These are phyloP conservation scores for Talaromyces ruber DNA, from an alignment of 495 filamentous ascomycete genomes.

Conservation along the genomic window DNA sequence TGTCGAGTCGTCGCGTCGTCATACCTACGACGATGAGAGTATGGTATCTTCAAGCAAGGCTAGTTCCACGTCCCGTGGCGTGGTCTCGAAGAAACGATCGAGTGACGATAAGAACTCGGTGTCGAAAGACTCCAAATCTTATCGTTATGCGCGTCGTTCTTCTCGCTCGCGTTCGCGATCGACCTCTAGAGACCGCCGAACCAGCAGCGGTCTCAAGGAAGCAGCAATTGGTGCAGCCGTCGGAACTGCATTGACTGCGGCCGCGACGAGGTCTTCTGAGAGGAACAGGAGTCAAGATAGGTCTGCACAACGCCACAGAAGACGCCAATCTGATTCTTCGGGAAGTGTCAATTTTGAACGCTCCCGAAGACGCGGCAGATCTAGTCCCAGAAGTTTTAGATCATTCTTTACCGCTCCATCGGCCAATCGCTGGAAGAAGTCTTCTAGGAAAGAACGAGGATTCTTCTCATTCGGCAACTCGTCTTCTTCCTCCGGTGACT, in stretches of 20 bases:
- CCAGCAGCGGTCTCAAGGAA: constrained; percentile 25
- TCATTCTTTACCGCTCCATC: constrained; percentile 44
- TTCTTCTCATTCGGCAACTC: constrained; percentile 55
- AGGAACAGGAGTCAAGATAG: constrained; percentile 18
- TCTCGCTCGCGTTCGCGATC: constrained; percentile 14
- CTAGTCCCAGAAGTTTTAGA: constrained; percentile 20
- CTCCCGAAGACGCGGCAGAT: constrained; percentile 19
- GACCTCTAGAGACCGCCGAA: constrained; percentile 26
- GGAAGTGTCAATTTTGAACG: constrained; percentile 25
- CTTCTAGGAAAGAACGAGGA: constrained; percentile 34
- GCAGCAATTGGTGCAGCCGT: constrained; percentile 38
- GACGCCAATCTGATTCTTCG: constrained; percentile 25
- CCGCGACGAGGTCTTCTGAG: constrained; percentile 16
- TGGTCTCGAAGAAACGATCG: constrained; percentile 24
- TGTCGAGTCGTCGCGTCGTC: constrained; percentile 19
- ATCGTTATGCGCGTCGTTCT: constrained; percentile 1
- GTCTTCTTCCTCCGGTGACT: constrained; percentile 51
- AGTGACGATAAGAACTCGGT: constrained; percentile 12
- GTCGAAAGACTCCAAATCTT: neutral
- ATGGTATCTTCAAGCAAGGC: constrained; percentile 26
- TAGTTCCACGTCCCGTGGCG: constrained; percentile 38
- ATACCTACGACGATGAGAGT: constrained; percentile 27
- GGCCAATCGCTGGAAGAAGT: constrained; percentile 35
- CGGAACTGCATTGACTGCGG: constrained; percentile 30
- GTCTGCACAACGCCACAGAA: constrained; percentile 17